Evolutionary conservation across 768 basidiomycete genomes (phyloP), one percentile per base, ranked within the genome.

Genomic region (Pulveroboletus sp.): DNA sequence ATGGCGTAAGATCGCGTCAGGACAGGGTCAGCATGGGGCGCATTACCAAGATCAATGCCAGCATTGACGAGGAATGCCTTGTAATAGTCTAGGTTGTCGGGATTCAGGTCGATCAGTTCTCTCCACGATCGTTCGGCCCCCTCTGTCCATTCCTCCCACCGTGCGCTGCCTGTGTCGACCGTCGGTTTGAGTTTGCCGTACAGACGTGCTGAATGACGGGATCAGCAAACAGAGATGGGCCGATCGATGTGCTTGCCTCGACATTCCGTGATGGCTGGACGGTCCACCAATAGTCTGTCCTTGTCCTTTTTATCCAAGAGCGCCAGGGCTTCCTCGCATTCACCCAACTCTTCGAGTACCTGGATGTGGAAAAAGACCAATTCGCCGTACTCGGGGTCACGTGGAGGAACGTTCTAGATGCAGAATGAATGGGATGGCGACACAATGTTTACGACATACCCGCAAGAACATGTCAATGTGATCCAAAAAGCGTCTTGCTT

Each of bases 381-480:
- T 70, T 95, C 93, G 1, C 88, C 90, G 53, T 87, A 85, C 54
- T 95, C 92, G 45, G 84, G 74, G 62, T 95, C 91, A 57, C 85
- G 81, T 54, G 81, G 68, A 19, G 90, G 82, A 9, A 93, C 74
- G 53, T 91, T 85, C 85, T 92, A 51, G 21, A 29, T 34, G 49
- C 17, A 24, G 35, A 37, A 49, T 58, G 45, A 60, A 47, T 37
- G 46, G 36, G 10, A 35, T 16, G 20, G 31, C 4, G 38, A 50
- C 2, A 46, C 52, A 24, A 50, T 10, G 23, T 32, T 16, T 6
- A 7, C 16, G 25, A 6, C 47, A 24, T 50, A 86, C 89, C 78
- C 93, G 90, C 23, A 93, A 68, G 8, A 78, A 83, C 19, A 64
- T 69, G 53, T 85, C 77, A 60, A 92, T 90, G 39, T 83, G 79